Percentiles rank a stretch among this genome's conserved stretches.
Evolutionary conservation across 176 grass and related monocot genomes (phyloP).

Genomic region (Secale cereale): DNA sequence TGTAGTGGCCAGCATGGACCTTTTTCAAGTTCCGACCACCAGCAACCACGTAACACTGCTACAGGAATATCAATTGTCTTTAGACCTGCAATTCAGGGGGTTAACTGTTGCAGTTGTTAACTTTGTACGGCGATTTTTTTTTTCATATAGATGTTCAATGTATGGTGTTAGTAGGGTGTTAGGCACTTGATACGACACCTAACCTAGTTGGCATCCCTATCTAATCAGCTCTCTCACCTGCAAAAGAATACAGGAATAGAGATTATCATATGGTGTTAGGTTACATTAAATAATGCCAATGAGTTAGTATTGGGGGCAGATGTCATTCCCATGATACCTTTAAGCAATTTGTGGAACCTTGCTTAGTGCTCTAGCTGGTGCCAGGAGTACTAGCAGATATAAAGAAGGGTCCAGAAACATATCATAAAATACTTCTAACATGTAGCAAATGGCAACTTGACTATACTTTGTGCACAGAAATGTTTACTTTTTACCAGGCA

Average conservation of each 20-base stretch:
- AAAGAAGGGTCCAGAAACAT: conserved; percentile 26
- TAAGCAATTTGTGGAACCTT: conserved; percentile 32
- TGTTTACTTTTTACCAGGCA: not conserved
- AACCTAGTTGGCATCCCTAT: conserved; percentile 43
- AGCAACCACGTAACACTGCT: conserved; percentile 34
- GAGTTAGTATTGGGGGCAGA: conserved; percentile 11
- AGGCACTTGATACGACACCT: conserved; percentile 43
- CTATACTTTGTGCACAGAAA: conserved; percentile 7
- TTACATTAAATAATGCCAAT: conserved; percentile 18
- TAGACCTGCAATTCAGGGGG: conserved; percentile 43
- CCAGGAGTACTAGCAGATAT: conserved; percentile 24
- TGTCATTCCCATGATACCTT: conserved; percentile 24
- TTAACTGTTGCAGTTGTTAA: conserved; percentile 25
- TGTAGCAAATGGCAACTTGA: not conserved
- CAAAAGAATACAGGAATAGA: conserved; percentile 22
- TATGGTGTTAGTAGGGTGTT: conserved; percentile 30
- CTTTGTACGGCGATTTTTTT: conserved; percentile 1
- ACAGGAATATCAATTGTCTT: conserved; percentile 20
- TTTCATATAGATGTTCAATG: conserved; percentile 15
- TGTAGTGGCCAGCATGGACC: conserved; percentile 10
- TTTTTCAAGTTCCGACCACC: conserved; percentile 43
- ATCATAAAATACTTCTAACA: conserved; percentile 22
- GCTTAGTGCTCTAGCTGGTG: conserved; percentile 38
- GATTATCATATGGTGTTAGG: conserved; percentile 20
- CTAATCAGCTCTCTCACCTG: conserved; percentile 32